Evolutionary conservation across 345 rosid species (phyloP), one percentile per base, ranked within the genome.

Genomic region (Populus pruinosa): DNA sequence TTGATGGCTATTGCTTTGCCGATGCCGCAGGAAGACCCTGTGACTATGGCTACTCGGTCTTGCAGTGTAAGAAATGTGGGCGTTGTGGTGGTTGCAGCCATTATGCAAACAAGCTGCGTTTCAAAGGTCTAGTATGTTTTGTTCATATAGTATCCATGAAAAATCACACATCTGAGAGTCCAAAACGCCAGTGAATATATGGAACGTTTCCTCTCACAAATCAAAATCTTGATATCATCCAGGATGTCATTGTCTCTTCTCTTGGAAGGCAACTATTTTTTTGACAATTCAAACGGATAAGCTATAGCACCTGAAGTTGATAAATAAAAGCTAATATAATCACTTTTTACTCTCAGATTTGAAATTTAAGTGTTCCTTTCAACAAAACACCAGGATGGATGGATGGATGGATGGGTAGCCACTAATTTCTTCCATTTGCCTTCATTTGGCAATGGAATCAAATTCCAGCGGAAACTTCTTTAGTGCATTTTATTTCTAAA

Each of bases 11-110:
- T 78, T 64, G 84, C 84, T 6, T 70, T 71, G 21, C 89, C 87
- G 0, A 82, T 84, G 63, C 86, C 89, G 1, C 82, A 70, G n/a
- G 89, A 84, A 27, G 85, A 78, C 56, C 84, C 89, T 2, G 86
- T 84, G 25, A 86, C 83, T 2, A 84, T 82, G 64, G 85, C 87
- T 20, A 78, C 86, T 29, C 83, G 65, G 41, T 76, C 86, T 21
- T 70, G 63, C 16, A 86, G 78, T 1, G 84, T 80, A 5, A 50
- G 79, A 2, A 78, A 6, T 20, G 25, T 3, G 13, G 77, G 64
- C 5, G 29, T 9, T 65, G 21, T 10, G 50, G 72, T 2, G 12
- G 35, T 33, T 1, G 64, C 13, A 5, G 65, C 4, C 16, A 44
- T 12, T 1, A 14, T 44, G 14, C 49, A 10, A 11, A 44, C 14